Conservation (phyloP, 2,329 filamentous ascomycete genomes). For the Trichophaea hybrida region DNA sequence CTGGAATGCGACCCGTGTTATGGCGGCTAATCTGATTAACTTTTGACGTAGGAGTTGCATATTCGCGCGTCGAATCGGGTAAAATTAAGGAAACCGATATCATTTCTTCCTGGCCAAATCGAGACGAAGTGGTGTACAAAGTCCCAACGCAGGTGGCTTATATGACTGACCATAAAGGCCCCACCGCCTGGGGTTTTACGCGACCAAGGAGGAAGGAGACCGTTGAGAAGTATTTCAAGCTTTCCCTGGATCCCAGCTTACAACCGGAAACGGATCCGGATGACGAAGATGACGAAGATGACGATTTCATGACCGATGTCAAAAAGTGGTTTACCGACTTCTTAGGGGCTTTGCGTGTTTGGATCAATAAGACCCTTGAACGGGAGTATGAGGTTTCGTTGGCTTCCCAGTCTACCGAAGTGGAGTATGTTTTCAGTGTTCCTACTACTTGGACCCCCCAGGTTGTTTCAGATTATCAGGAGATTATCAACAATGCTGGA, state of each 20-base stretch:
- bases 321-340: background rate
- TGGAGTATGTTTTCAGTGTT: constrained; percentile 34
- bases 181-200: background rate
- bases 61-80: background rate
- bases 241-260: background rate
- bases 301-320: background rate
- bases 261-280: background rate
- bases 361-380: background rate
- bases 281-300: background rate
- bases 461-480: constrained; percentile 31
- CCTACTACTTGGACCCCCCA: constrained; percentile 34
- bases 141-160: background rate
- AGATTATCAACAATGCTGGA: constrained; percentile 26
- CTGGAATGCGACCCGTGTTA: too few relatives aligned
- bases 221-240: background rate
- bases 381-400: background rate
- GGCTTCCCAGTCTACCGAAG: constrained; percentile 14
- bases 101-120: background rate
- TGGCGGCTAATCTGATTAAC: background rate
- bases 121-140: background rate
- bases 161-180: background rate
- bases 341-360: background rate
- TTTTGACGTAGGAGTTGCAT: background rate
- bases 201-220: background rate
- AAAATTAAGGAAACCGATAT: background rate